Evolutionary conservation across 192 early-diverging fungal species (phyloP).

Genomic region (Entomortierella beljakovae): DNA sequence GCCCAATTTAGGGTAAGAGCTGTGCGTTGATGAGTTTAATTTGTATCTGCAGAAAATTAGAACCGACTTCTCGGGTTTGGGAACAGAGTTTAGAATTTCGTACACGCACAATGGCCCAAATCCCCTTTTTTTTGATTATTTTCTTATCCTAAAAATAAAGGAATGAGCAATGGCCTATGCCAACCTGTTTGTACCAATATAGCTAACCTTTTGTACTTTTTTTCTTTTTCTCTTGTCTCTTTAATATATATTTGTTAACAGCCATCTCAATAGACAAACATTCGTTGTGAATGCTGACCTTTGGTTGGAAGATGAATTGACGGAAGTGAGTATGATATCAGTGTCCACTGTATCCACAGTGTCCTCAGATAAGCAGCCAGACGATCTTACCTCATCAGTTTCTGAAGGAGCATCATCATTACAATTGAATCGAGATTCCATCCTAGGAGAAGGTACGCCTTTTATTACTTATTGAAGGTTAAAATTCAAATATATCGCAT

Average conservation of each 20-base stretch:
- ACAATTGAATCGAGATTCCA: neutral
- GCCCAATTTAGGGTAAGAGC: too few species aligned
- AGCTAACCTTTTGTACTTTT: neutral
- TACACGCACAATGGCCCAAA: neutral
- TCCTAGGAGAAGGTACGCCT: neutral
- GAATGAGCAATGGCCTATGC: too few species aligned
- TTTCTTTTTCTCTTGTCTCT: neutral
- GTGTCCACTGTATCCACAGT: slow-evolving; percentile 49
- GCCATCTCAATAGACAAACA: slow-evolving; percentile 41
- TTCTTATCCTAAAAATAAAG: too few species aligned
- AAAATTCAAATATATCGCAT: too few species aligned
- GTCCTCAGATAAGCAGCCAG: slow-evolving; percentile 19
- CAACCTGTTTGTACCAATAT: neutral
- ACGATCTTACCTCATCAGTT: slow-evolving; percentile 1
- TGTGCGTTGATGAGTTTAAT: too few species aligned
- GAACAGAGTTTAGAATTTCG: neutral
- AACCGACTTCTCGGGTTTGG: slow-evolving; percentile 8
- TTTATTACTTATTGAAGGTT: neutral
- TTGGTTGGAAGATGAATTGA: slow-evolving; percentile 58
- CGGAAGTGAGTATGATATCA: slow-evolving; percentile 58
- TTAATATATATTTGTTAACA: neutral
- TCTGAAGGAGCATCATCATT: neutral
- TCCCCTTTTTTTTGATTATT: neutral
- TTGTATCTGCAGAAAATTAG: neutral
- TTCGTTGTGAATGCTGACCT: slow-evolving; percentile 61